Conservation (phyloP, 495 filamentous ascomycete genomes). For the Tuber magnatum region DNA sequence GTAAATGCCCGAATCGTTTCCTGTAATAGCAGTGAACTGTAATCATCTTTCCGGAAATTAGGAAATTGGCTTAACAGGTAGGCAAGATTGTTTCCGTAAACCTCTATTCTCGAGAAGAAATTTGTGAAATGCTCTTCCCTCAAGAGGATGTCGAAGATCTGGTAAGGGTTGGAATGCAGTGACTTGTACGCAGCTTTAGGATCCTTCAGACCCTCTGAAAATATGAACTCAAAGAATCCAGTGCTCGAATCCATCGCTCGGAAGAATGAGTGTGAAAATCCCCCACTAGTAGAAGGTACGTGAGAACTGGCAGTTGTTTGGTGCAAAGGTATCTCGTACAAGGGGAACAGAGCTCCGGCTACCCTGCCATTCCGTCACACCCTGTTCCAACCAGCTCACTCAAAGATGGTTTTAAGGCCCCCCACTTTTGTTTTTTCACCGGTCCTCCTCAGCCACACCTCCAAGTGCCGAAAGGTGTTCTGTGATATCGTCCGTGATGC, state of each 20-base stretch:
- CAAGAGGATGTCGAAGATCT: conserved; percentile 14
- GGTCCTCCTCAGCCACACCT: too few species aligned
- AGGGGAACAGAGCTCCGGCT: not conserved
- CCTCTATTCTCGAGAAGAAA: conserved; percentile 14
- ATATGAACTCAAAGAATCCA: conserved; percentile 16
- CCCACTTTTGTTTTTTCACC: not conserved
- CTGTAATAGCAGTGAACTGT: not conserved
- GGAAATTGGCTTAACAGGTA: conserved; percentile 2
- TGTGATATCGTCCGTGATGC: too few species aligned
- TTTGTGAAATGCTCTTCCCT: conserved; percentile 7
- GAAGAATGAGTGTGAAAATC: not conserved
- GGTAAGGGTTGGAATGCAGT: conserved; percentile 7
- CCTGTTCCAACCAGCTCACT: not conserved
- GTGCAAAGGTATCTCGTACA: not conserved
- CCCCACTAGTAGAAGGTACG: not conserved
- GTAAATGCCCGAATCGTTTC: conserved; percentile 11
- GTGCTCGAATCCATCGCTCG: not conserved
- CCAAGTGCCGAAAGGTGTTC: too few species aligned
- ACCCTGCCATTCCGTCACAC: not conserved
- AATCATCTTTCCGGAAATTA: not conserved
- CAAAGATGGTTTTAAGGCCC: not conserved
- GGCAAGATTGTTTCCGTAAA: conserved; percentile 11
- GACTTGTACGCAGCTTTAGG: conserved; percentile 7
- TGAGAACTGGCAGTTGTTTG: not conserved
- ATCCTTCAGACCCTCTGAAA: not conserved